Base-by-base conservation (phyloP, 257 asterid species). In the Penstemon eatonii region DNA sequence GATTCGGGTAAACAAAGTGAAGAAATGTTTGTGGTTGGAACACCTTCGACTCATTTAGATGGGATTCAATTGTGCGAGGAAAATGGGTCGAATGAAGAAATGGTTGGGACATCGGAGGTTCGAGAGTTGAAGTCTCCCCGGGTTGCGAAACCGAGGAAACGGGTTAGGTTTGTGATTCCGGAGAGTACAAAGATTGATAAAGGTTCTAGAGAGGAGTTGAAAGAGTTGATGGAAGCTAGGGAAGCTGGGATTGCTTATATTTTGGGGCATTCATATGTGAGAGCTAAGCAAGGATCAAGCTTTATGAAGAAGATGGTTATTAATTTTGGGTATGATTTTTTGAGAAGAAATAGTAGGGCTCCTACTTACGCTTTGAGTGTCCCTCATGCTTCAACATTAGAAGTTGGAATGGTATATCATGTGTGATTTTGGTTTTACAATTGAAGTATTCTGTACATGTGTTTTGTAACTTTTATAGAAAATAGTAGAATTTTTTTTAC, bases 361-460 rank as follows among this genome's bases (percentile, higher is more conserved):
- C 81, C 97, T 6, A 79, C 82, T 0, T 77, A 78, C 81, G 92
- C 90, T 60, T 70, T 86, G 64, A 81, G 79, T 63, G 78, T 83
- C 54, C 92, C 97, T 36, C 98, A 88, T 83, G 86, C 98, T 68
- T 92, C 98, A 19, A 92, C 97, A 0, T 77, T 92, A 57, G 97
- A 92, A 73, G 97, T 92, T 67, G 98, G 98, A 66, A 88, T 90
- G 98, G 93, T 88, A n/a, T 89, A 88, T 72, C 79, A 84, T 79
- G 73, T 92, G 67, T 92, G 90, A 87, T 37, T 65, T 57, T 75
- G 57, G 44, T 56, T 65, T 54, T 50, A 37, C 43, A 65, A 18
- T 51, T 63, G 41, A 44, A 43, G 49, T 25, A 44, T 49, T 49
- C 8, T 49, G 54, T 49, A 49, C 2, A 45, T 63, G 56, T 63